phyloP scores from a whole-genome alignment of 2,329 filamentous ascomycete genomes.

The Mycosphaerella sp. region DNA sequence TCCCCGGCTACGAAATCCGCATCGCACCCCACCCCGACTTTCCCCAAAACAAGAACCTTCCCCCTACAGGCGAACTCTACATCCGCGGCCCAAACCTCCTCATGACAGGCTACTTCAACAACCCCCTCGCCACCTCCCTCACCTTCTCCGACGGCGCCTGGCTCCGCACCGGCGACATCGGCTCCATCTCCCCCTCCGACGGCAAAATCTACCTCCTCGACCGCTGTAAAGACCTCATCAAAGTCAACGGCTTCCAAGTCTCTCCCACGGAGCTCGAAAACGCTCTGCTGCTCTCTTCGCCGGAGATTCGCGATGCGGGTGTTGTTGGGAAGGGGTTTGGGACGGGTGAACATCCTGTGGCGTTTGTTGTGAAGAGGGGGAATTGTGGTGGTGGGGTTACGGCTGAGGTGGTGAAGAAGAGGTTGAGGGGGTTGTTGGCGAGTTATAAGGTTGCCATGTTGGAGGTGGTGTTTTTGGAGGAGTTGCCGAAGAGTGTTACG shows the following conservation, averaged over 20 bases:
- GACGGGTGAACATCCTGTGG: conserved; percentile 22
- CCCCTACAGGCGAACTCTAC: conserved; percentile 38
- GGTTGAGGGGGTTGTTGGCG: conserved; percentile 31
- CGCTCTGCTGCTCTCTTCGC: conserved; percentile 26
- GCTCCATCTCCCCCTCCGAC: conserved; percentile 22
- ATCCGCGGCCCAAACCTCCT: conserved; percentile 35
- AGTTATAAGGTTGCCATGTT: conserved; percentile 34
- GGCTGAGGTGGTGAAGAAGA: conserved; percentile 28
- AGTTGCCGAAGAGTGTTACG: conserved; percentile 31
- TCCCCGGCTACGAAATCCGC: conserved; percentile 38
- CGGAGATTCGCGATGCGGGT: conserved; percentile 27
- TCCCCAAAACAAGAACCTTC: background rate
- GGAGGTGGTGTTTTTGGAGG: conserved; percentile 25
- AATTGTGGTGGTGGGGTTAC: conserved; percentile 4
- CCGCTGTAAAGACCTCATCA: conserved; percentile 35
- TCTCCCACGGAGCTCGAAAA: conserved; percentile 33
- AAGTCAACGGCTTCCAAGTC: conserved; percentile 34
- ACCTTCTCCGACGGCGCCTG: conserved; percentile 53
- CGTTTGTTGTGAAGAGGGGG: conserved; percentile 20
- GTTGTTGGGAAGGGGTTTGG: conserved; percentile 23
- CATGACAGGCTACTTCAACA: conserved; percentile 39
- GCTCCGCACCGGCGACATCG: conserved; percentile 81
- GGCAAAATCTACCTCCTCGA: conserved; percentile 33
- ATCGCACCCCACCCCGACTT: conserved; percentile 21
- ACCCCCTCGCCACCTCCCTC: conserved; percentile 25